Evolutionary conservation across 2,329 filamentous ascomycete species (phyloP).

Genomic region (Aspergillus glaucus): DNA sequence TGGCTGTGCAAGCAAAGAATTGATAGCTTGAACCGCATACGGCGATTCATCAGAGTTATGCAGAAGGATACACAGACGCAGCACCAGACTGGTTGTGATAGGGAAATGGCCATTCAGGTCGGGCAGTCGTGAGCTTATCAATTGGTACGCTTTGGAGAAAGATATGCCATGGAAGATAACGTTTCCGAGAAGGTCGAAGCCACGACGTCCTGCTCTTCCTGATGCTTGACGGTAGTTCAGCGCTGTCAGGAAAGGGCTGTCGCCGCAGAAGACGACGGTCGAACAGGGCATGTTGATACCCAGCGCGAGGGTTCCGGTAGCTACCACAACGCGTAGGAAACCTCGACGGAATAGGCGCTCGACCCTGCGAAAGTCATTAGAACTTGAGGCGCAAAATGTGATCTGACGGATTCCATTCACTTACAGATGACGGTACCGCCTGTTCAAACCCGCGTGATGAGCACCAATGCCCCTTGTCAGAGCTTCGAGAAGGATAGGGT

Average conservation of each 20-base stretch:
- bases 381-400: not conserved
- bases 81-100: constrained; percentile 64
- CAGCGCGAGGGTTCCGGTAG: constrained; percentile 68
- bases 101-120: constrained; percentile 73
- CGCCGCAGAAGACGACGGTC: constrained; percentile 69
- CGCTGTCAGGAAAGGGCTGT: constrained; percentile 66
- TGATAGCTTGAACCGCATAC: constrained; percentile 57
- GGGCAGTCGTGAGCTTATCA: constrained; percentile 67
- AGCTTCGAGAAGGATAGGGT: constrained; percentile 47
- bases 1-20: constrained; percentile 63
- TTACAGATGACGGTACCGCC: constrained; percentile 62
- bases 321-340: constrained; percentile 63
- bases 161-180: constrained; percentile 68
- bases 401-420: constrained; percentile 21
- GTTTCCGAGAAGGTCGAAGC: constrained; percentile 74
- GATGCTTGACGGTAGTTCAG: constrained; percentile 72
- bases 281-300: constrained; percentile 83
- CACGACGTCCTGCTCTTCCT: constrained; percentile 71
- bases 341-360: constrained; percentile 49
- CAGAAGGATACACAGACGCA: constrained; percentile 62
- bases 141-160: constrained; percentile 55
- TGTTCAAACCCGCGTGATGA: constrained; percentile 75
- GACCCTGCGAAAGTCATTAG: constrained; percentile 40
- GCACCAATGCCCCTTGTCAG: constrained; percentile 65
- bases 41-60: constrained; percentile 58